Evolutionary conservation across 192 early-diverging fungal genomes (phyloP).

Genomic region (Backusella morwellensis): DNA sequence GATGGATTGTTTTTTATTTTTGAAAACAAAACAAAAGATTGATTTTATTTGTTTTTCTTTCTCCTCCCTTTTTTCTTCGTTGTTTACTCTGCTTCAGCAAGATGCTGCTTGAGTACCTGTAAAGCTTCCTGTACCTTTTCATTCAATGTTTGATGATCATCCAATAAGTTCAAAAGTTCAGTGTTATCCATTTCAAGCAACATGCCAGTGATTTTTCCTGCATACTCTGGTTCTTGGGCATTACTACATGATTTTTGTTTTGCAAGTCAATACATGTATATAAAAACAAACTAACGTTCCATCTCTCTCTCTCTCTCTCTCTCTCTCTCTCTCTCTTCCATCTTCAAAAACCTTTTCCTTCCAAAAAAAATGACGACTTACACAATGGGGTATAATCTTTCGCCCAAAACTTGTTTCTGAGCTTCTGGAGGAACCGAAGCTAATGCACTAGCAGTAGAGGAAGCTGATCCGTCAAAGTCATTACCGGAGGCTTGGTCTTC

Average conservation of each 20-base stretch:
- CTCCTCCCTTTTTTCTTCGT: background rate
- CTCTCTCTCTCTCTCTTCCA: background rate
- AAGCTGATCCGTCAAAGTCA: constrained; percentile 7
- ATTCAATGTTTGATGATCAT: constrained; percentile 74
- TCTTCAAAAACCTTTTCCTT: background rate
- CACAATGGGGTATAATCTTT: constrained; percentile 92
- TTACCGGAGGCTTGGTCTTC: constrained; percentile 1
- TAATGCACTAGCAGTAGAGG: constrained; percentile 49
- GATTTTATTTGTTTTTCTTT: background rate
- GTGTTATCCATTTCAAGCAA: constrained; percentile 94
- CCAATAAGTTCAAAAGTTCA: constrained; percentile 89
- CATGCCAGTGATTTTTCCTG: constrained; percentile 99
- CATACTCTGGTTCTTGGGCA: constrained; percentile 65
- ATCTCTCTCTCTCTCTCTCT: background rate
- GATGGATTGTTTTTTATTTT: background rate
- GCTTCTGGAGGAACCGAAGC: constrained; percentile 77
- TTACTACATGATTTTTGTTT: constrained; percentile 10
- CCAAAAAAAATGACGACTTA: constrained; percentile 22
- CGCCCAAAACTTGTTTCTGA: constrained; percentile 97
- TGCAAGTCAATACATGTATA: background rate
- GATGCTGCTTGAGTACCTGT: constrained; percentile 75
- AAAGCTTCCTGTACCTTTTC: constrained; percentile 87
- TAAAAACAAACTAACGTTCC: too few species aligned
- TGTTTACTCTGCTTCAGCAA: background rate
- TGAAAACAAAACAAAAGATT: background rate